Percentiles rank a stretch among this genome's conserved stretches.
Conservation (phyloP, 352 stramenopile genomes). For the Pilasporangium apinafurcum region DNA sequence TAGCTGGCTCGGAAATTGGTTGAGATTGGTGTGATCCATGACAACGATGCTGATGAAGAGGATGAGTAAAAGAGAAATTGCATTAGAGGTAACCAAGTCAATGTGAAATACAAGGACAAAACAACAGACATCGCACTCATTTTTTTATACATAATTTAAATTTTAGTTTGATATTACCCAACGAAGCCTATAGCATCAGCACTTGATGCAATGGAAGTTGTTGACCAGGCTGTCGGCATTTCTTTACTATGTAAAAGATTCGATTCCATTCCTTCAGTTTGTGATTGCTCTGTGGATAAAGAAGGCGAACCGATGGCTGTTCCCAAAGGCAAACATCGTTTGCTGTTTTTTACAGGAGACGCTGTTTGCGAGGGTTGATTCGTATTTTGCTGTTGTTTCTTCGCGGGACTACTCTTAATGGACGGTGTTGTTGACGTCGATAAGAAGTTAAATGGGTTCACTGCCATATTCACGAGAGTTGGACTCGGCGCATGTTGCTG, state of each 20-base stretch:
- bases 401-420: background rate
- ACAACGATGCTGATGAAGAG: constrained; percentile 32
- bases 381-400: background rate
- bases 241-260: background rate
- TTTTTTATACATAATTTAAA: no score
- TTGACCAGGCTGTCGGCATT: constrained; percentile 6
- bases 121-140: no score
- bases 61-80: constrained; percentile 8
- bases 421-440: background rate
- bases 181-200: background rate
- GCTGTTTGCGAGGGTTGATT: background rate
- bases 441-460: constrained; percentile 37
- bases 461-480: constrained; percentile 29
- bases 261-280: background rate
- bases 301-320: no score
- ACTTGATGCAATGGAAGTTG: constrained; percentile 2
- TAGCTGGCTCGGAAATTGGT: constrained; percentile 58
- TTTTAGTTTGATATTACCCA: background rate
- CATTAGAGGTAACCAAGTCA: no score
- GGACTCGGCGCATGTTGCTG: constrained; percentile 4
- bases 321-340: no score
- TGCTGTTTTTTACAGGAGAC: background rate
- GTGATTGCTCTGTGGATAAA: background rate
- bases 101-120: no score
- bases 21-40: constrained; percentile 47